Conservation (phyloP, 495 filamentous ascomycete genomes). For the Neurospora pannonica region DNA sequence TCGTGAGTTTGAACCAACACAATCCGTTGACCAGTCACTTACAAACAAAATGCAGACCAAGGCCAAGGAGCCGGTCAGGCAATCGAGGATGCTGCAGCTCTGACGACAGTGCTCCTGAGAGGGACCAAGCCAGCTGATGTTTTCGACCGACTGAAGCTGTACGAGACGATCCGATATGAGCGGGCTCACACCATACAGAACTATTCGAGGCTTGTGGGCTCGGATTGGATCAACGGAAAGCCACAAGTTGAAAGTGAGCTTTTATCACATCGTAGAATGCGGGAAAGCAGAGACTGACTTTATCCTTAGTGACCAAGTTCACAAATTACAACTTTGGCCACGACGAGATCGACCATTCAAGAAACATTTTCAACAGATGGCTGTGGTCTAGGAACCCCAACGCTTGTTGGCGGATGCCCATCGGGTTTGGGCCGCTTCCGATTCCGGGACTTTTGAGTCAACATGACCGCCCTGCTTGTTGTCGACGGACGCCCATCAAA, state of each 20-base stretch:
- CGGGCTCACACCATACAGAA: constrained; percentile 48
- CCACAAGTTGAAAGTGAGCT: constrained; percentile 25
- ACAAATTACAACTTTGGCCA: constrained; percentile 50
- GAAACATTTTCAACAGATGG: constrained; percentile 38
- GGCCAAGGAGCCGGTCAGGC: constrained; percentile 48
- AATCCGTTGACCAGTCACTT: neutral
- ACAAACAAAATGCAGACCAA: constrained; percentile 22
- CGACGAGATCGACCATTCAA: constrained; percentile 49
- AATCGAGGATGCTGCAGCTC: constrained; percentile 51
- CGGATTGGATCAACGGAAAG: constrained; percentile 27
- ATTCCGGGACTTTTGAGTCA: constrained; percentile 27
- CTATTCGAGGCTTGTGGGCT: constrained; percentile 38
- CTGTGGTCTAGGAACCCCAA: constrained; percentile 31
- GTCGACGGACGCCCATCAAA: neutral
- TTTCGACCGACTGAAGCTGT: constrained; percentile 39
- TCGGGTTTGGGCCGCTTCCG: constrained; percentile 49
- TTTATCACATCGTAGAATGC: neutral
- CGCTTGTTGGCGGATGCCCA: constrained; percentile 42
- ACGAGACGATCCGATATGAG: constrained; percentile 42
- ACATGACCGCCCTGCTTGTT: constrained; percentile 19
- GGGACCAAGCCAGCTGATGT: constrained; percentile 34
- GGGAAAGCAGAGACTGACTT: neutral
- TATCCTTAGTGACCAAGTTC: constrained; percentile 34
- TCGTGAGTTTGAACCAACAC: constrained; percentile 5
- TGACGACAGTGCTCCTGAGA: constrained; percentile 41